A percentile compares a stretch with the other conserved stretches of the same genome.
Evolutionary conservation across 345 rosid genomes (phyloP).

Genomic region (Brassica incana): DNA sequence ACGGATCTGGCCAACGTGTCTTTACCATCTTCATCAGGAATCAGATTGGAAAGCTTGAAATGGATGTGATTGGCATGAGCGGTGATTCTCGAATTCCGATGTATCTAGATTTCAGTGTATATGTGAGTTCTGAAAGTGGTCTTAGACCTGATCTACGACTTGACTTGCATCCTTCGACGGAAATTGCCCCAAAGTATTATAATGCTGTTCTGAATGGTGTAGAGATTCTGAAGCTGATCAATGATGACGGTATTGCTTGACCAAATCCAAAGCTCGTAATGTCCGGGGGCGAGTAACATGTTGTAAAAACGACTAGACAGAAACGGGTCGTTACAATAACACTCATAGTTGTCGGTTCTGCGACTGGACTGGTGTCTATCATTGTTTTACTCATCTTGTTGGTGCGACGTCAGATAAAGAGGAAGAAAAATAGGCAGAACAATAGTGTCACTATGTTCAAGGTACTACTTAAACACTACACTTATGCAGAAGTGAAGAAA

Average conservation of each 20-base stretch:
- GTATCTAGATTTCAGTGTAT: constrained; percentile 28
- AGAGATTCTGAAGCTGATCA: constrained; percentile 48
- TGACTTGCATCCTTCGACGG: neutral
- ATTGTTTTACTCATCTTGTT: neutral
- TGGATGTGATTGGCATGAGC: constrained; percentile 24
- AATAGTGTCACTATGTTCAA: neutral
- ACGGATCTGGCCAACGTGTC: neutral
- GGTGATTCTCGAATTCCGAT: constrained; percentile 36
- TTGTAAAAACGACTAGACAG: neutral
- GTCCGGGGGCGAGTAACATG: neutral
- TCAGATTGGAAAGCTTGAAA: neutral
- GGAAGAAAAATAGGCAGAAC: neutral
- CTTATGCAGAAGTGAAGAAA: neutral
- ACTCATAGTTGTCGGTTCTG: neutral
- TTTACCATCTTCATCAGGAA: constrained; percentile 21
- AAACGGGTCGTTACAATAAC: neutral
- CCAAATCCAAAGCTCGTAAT: constrained; percentile 29
- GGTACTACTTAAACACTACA: neutral
- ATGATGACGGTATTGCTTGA: neutral
- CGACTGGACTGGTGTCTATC: neutral
- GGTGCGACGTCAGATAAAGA: neutral
- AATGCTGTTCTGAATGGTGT: constrained; percentile 47
- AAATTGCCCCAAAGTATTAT: accelerated
- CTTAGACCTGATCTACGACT: constrained; percentile 21
- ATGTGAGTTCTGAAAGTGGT: neutral